Evolutionary conservation across 257 asterid species (phyloP).

Genomic region (Nicotiana knightiana): DNA sequence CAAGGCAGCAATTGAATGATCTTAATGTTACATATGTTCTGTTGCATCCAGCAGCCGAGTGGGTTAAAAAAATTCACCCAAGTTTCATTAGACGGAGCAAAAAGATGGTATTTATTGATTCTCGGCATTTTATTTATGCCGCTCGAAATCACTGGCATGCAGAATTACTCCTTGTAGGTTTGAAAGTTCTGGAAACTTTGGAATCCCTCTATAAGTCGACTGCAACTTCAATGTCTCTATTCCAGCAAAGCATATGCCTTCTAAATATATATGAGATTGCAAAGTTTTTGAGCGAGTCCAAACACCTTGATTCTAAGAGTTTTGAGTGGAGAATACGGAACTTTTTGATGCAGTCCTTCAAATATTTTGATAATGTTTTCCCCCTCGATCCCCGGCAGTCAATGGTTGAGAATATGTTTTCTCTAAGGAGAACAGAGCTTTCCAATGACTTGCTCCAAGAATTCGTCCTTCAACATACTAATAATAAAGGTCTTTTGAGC

Average conservation of each 20-base stretch:
- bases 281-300: conserved; percentile 21
- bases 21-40: conserved; percentile 16
- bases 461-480: conserved; percentile 11
- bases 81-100: conserved; percentile 13
- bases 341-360: conserved; percentile 13
- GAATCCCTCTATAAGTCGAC: conserved; percentile 19
- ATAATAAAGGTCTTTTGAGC: conserved; percentile 9
- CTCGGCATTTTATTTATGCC: conserved; percentile 34
- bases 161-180: conserved; percentile 35
- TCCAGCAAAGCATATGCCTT: conserved; percentile 29
- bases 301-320: conserved; percentile 6
- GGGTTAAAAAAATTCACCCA: conserved; percentile 32
- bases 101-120: conserved; percentile 23
- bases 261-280: conserved; percentile 26
- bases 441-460: conserved; percentile 38
- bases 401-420: conserved; percentile 27
- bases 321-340: conserved; percentile 12
- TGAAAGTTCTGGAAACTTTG: conserved; percentile 38
- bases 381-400: conserved; percentile 34
- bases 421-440: conserved; percentile 30
- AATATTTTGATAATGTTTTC: conserved; percentile 33
- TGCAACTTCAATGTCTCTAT: conserved; percentile 10
- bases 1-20: conserved; percentile 21
- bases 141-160: conserved; percentile 34
- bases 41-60: conserved; percentile 46